Base-by-base conservation (phyloP, 495 filamentous ascomycete species). In the Thermochaetoides thermophila region DNA sequence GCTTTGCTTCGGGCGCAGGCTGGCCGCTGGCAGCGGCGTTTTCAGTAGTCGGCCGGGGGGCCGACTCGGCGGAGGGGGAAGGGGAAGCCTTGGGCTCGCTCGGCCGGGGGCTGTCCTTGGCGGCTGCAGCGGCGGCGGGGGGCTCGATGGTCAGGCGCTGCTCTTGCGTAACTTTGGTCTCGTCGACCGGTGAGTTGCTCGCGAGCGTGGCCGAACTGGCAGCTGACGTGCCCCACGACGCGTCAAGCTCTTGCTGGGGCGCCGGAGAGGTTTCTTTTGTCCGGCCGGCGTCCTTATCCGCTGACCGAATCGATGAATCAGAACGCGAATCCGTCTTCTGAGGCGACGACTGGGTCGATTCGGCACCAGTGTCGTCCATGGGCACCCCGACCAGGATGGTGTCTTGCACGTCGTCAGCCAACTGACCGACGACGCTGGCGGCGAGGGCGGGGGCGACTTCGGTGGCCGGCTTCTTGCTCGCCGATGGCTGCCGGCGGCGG, bases 301-400 rank as follows among this genome's bases (percentile, higher is more conserved):
- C 46, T 1, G 50, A 44, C 14, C 41, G 24, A 1, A 40, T 36
- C 7, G 39, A 33, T 1, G n/a, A n/a, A n/a, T n/a, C n/a, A n/a
- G n/a, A n/a, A n/a, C 30, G 32, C 10, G 48, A 37, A 20, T 43
- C 43, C 7, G 49, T 32, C 26, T 52, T 44, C 9, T 27, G 37
- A 20, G 32, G 29, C 11, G 46, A 48, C 2, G 48, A 52, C 3
- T 32, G 26, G 0, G 45, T 46, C 12, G 48, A 49, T 9, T 42
- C 50, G 10, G 47, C 48, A 3, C 32, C 37, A 2, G 37, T 31
- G 4, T n/a, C 48, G 17, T 48, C 42, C 33, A 45, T 50, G 13
- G 48, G 35, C 4, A 55, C 53, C 17, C 61, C 60, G 26, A 67
- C 63, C 18, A 65, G 55, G 37, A 67, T 65, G 18, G 61, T 65